These are phyloP conservation scores for Verticillium longisporum DNA, from an alignment of 2,329 filamentous ascomycete species.

Conservation along the genomic window DNA sequence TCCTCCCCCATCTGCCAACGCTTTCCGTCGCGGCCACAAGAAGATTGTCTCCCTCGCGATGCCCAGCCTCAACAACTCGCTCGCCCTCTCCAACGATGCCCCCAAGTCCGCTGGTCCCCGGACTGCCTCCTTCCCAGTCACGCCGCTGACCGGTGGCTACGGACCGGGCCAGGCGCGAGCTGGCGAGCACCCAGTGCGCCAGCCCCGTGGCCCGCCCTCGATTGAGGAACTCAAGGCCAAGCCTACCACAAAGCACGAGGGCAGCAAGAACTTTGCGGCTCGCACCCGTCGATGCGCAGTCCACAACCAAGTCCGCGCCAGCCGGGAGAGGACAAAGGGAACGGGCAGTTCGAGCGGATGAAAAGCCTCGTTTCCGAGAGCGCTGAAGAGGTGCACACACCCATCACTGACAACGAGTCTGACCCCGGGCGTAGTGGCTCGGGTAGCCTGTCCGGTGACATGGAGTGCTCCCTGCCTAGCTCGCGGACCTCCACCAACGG, in stretches of 20 bases:
- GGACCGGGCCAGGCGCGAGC: slow-evolving; percentile 88
- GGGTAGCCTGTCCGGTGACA: slow-evolving; percentile 72
- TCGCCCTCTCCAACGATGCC: slow-evolving; percentile 32
- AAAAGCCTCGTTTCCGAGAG: slow-evolving; percentile 88
- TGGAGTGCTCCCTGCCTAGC: slow-evolving; percentile 61
- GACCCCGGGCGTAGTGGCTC: slow-evolving; percentile 67
- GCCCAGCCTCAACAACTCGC: slow-evolving; percentile 41
- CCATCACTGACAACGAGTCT: slow-evolving; percentile 67
- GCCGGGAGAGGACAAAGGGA: slow-evolving; percentile 75
- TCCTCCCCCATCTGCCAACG: slow-evolving; percentile 81
- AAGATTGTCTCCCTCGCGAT: slow-evolving; percentile 73
- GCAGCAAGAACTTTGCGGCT: slow-evolving; percentile 94
- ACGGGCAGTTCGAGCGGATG: slow-evolving; percentile 65
- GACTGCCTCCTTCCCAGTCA: slow-evolving; percentile 71
- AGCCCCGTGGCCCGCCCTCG: slow-evolving; percentile 85
- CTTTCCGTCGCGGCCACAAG: slow-evolving; percentile 90
- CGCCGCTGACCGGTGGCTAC: slow-evolving; percentile 77
- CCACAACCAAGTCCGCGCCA: slow-evolving; percentile 84
- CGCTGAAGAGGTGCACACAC: slow-evolving; percentile 58
- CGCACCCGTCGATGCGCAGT: slow-evolving; percentile 89
- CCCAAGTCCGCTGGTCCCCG: slow-evolving; percentile 64
- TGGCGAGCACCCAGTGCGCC: slow-evolving; percentile 88
- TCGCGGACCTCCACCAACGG: slow-evolving; percentile 70
- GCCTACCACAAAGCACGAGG: slow-evolving; percentile 88
- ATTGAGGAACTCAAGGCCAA: slow-evolving; percentile 86